phyloP scores from a whole-genome alignment of 2,329 filamentous ascomycete species.

The Nemania sp. region DNA sequence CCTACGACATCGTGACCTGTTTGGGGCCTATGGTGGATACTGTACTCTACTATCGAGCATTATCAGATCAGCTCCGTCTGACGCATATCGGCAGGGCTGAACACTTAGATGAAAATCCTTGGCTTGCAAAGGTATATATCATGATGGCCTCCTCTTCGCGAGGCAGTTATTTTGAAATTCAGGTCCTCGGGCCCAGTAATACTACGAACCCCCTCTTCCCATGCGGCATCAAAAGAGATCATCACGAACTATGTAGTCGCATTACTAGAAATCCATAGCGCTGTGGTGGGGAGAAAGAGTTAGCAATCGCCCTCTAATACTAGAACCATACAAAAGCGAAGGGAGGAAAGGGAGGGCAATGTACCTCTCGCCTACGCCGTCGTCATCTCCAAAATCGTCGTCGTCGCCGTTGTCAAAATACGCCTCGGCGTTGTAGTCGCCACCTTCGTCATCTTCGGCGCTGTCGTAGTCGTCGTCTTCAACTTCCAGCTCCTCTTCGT shows the following conservation, averaged over 20 bases:
- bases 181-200: not conserved
- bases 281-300: constrained; percentile 11
- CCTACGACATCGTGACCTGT: no score
- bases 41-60: no score
- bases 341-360: not conserved
- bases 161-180: no score
- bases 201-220: constrained; percentile 20
- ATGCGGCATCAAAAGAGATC: not conserved
- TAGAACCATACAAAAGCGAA: not conserved
- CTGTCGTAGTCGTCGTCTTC: constrained; percentile 54
- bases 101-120: not conserved
- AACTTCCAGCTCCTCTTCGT: constrained; percentile 49
- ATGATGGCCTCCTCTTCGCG: not conserved
- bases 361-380: constrained; percentile 44
- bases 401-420: constrained; percentile 63
- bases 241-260: not conserved
- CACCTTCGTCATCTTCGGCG: constrained; percentile 60
- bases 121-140: not conserved
- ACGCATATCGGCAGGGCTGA: not conserved
- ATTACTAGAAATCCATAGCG: constrained; percentile 27
- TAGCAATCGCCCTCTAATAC: constrained; percentile 8
- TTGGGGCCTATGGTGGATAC: not conserved
- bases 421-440: constrained; percentile 64
- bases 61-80: not conserved
- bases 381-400: constrained; percentile 57